These are phyloP conservation scores for Opeltia flavorubescens DNA, from an alignment of 495 filamentous ascomycete species.

Conservation along the genomic window DNA sequence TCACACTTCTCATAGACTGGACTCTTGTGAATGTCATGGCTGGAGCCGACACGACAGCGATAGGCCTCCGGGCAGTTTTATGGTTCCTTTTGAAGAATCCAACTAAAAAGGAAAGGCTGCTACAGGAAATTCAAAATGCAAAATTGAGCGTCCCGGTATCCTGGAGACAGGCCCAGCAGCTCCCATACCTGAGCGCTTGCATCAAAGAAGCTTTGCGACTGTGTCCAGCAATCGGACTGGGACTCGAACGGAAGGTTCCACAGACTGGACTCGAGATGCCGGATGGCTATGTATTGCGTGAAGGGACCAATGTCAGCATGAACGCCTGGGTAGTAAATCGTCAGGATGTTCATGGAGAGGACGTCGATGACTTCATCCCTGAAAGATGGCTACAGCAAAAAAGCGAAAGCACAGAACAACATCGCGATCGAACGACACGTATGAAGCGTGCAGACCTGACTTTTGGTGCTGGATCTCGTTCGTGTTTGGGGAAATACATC, in stretches of 20 bases:
- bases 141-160: constrained; percentile 18
- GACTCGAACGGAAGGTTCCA: constrained; percentile 33
- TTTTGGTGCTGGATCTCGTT: constrained; percentile 49
- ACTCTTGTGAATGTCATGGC: constrained; percentile 26
- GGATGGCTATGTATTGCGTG: constrained; percentile 20
- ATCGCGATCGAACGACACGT: constrained; percentile 5
- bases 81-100: constrained; percentile 34
- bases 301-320: constrained; percentile 35
- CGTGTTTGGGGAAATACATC: constrained; percentile 63
- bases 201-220: constrained; percentile 58
- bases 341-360: constrained; percentile 32
- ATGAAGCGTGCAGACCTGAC: constrained; percentile 20
- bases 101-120: constrained; percentile 33
- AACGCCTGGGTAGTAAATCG: constrained; percentile 39
- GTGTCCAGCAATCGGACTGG: constrained; percentile 46
- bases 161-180: constrained; percentile 27
- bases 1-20: constrained; percentile 5
- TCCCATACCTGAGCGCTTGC: constrained; percentile 51
- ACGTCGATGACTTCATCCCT: constrained; percentile 26
- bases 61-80: constrained; percentile 31
- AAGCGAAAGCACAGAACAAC: neutral
- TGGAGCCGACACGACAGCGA: constrained; percentile 41
- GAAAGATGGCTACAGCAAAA: constrained; percentile 28
- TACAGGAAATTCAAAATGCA: constrained; percentile 39
- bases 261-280: constrained; percentile 1